Evolutionary conservation across 1,284 basidiomycete genomes (phyloP).

Genomic region (Termitomyces sp.): DNA sequence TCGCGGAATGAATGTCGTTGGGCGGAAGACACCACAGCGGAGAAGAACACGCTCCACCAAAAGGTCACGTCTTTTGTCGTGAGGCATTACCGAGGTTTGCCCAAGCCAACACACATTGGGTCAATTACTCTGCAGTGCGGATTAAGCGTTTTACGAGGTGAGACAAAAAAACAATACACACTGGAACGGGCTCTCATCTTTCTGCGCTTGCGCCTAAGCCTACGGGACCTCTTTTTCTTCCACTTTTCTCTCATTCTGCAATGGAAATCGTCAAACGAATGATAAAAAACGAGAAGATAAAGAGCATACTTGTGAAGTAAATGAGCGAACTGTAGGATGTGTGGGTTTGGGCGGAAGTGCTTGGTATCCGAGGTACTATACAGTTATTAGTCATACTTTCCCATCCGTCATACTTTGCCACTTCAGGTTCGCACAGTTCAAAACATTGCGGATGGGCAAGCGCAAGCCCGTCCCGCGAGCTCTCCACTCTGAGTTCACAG

Average conservation of each 20-base stretch:
- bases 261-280: background rate
- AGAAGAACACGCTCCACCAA: slow-evolving; percentile 3
- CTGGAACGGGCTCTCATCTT: slow-evolving; percentile 90
- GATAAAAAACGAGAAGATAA: background rate
- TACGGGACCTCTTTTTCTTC: slow-evolving; percentile 87
- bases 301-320: slow-evolving; percentile 27
- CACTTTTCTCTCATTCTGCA: slow-evolving; percentile 84
- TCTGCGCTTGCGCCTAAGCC: slow-evolving; percentile 84
- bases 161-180: slow-evolving; percentile 36
- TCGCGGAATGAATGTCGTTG: slow-evolving; percentile 16
- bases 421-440: background rate
- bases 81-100: slow-evolving; percentile 20
- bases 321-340: slow-evolving; percentile 27
- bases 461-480: slow-evolving; percentile 41
- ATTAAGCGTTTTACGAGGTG: slow-evolving; percentile 1
- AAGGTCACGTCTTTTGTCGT: slow-evolving; percentile 5
- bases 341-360: slow-evolving; percentile 13
- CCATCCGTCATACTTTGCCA: slow-evolving; percentile 15
- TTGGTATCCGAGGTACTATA: slow-evolving; percentile 34
- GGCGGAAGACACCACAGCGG: background rate
- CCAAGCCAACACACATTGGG: slow-evolving; percentile 23
- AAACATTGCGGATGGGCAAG: slow-evolving; percentile 32
- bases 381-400: slow-evolving; percentile 39
- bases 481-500: slow-evolving; percentile 53
- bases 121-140: slow-evolving; percentile 34